Conservation (phyloP, 805 yeast species). For the Candida suzukii region DNA sequence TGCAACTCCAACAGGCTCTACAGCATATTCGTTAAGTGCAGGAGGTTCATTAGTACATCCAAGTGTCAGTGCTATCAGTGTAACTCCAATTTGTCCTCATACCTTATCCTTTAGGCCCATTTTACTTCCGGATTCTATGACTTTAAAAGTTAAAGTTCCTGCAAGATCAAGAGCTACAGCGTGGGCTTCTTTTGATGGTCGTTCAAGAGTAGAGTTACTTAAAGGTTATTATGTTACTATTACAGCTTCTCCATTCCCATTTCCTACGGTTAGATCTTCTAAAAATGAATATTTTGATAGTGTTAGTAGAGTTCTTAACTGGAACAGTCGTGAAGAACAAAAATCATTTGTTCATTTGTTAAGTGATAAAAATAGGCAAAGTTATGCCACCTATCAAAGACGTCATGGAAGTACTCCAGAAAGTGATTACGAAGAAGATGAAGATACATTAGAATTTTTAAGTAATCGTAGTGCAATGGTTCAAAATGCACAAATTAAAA, state of each 20-base stretch:
- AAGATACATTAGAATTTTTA: conserved; percentile 6
- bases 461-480: conserved; percentile 11
- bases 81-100: conserved; percentile 96
- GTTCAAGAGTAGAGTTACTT: conserved; percentile 70
- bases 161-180: conserved; percentile 76
- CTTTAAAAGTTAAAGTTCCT: conserved; percentile 76
- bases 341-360: conserved; percentile 65
- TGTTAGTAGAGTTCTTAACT: conserved; percentile 78
- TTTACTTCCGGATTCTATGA: conserved; percentile 89
- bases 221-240: conserved; percentile 84
- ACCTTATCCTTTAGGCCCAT: conserved; percentile 90
- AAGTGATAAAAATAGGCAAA: conserved; percentile 48
- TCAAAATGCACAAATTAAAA: conserved; percentile 4
- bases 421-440: conserved; percentile 17
- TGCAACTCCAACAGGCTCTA: conserved; percentile 94
- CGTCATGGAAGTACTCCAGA: conserved; percentile 11
- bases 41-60: conserved; percentile 96
- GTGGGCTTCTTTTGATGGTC: conserved; percentile 96
- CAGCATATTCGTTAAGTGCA: conserved; percentile 91
- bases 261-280: conserved; percentile 82
- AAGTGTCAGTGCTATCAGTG: conserved; percentile 83
- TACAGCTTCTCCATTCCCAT: conserved; percentile 83
- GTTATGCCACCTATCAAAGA: conserved; percentile 24
- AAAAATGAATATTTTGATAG: conserved; percentile 76
- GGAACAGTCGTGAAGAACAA: conserved; percentile 90